Evolutionary conservation across 2,329 filamentous ascomycete genomes (phyloP).

Genomic region (Lachnellula subtilissima): DNA sequence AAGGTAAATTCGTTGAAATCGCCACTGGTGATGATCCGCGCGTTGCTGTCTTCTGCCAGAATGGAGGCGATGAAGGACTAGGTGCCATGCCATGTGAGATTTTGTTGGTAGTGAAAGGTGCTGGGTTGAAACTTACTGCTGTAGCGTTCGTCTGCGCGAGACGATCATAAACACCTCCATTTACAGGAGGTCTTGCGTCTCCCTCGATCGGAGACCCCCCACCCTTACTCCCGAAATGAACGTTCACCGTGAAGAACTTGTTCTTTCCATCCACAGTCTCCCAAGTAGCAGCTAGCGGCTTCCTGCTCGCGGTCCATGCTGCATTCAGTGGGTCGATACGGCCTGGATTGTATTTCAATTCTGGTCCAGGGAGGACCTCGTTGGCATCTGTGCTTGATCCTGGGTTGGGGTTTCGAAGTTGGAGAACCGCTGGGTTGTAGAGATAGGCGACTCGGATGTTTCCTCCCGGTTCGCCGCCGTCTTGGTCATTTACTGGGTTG

Average conservation of each 20-base stretch:
- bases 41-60: conserved; percentile 49
- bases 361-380: conserved; percentile 51
- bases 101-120: not conserved
- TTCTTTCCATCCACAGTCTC: conserved; percentile 49
- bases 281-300: conserved; percentile 65
- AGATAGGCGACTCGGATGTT: conserved; percentile 70
- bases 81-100: not conserved
- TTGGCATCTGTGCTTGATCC: conserved; percentile 52
- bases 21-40: conserved; percentile 56
- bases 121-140: conserved; percentile 39
- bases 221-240: conserved; percentile 64
- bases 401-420: conserved; percentile 54
- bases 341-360: conserved; percentile 65
- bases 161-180: conserved; percentile 56
- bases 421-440: conserved; percentile 56
- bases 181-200: conserved; percentile 61
- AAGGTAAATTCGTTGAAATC: conserved; percentile 72
- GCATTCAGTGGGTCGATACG: conserved; percentile 57
- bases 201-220: conserved; percentile 61
- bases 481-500: conserved; percentile 52
- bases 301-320: conserved; percentile 58
- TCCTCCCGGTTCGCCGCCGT: conserved; percentile 64
- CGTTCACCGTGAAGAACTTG: conserved; percentile 67
- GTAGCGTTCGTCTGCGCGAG: conserved; percentile 53
- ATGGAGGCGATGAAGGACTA: conserved; percentile 54